Percentiles rank a stretch among this genome's conserved stretches.
Evolutionary conservation across 73 alveolate genomes (phyloP).

Genomic region (Paramecium pentaurelia): DNA sequence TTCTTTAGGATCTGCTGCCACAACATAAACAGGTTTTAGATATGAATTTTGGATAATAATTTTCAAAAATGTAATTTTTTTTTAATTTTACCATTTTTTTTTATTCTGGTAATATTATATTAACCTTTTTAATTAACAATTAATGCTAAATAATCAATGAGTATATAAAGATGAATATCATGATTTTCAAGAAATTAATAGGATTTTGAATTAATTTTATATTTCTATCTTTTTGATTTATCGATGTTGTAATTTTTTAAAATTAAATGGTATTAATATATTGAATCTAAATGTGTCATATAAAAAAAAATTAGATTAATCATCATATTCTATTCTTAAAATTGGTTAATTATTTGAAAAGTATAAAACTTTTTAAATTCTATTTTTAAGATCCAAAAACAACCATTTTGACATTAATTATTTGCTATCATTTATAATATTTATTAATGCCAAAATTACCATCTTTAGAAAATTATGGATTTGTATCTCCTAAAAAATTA

Average conservation of each 20-base stretch:
- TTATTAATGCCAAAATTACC: not conserved
- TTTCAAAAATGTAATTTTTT: too few relatives aligned
- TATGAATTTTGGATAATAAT: too few relatives aligned
- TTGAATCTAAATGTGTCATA: too few relatives aligned
- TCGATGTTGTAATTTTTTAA: not conserved
- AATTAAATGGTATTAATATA: not conserved
- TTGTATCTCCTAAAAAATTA: not conserved
- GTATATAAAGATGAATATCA: too few relatives aligned
- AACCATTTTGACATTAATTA: too few relatives aligned
- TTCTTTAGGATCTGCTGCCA: too few relatives aligned
- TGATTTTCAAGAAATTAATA: not conserved
- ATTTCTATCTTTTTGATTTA: not conserved
- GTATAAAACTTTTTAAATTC: not conserved
- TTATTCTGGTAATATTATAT: too few relatives aligned
- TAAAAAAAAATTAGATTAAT: not conserved
- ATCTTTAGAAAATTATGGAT: not conserved
- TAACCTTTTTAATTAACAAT: not conserved
- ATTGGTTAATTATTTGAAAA: not conserved
- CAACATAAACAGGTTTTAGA: too few relatives aligned
- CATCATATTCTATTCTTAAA: not conserved
- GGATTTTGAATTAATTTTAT: too few relatives aligned
- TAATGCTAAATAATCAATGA: not conserved
- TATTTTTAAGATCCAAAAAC: not conserved
- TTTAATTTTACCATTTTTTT: too few relatives aligned
- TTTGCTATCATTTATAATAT: too few relatives aligned